Conservation (phyloP, 768 basidiomycete genomes). For the Rhodotorula diobovata region DNA sequence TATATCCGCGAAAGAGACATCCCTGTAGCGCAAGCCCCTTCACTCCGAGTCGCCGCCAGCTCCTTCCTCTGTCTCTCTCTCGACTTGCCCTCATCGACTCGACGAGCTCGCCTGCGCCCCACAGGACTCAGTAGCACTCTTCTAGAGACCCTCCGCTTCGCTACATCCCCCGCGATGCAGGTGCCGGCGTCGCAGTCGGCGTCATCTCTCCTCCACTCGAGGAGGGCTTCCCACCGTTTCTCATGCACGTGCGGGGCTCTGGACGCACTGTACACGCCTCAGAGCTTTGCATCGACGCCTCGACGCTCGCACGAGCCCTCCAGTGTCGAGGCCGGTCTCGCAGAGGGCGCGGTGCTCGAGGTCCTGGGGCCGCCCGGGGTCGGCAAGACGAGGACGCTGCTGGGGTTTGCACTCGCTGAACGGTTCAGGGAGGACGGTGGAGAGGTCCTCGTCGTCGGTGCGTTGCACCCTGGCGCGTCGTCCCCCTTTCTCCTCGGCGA, state of each 20-base stretch:
- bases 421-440: constrained; percentile 8
- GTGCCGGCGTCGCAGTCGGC: constrained; percentile 6
- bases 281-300: too few relatives aligned
- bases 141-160: rapidly evolving
- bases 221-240: constrained; percentile 12
- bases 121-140: background rate
- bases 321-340: background rate
- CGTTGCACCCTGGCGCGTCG: too few relatives aligned
- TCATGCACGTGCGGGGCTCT: constrained; percentile 10
- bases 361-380: constrained; percentile 26
- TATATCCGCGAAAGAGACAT: too few relatives aligned
- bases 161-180: constrained; percentile 8
- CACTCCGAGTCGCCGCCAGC: too few relatives aligned
- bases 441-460: constrained; percentile 15
- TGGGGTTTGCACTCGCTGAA: constrained; percentile 21
- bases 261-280: constrained; percentile 25
- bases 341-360: constrained; percentile 17
- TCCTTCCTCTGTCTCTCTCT: too few relatives aligned
- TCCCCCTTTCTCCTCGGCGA: too few relatives aligned
- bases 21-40: too few relatives aligned
- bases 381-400: constrained; percentile 18
- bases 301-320: too few relatives aligned
- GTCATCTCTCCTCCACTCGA: constrained; percentile 19
- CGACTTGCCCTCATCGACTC: background rate
- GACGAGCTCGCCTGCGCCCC: background rate